Percentiles rank a stretch among this genome's conserved stretches.
These are phyloP conservation scores for Geotrichum fermentans DNA, from an alignment of 1,139 yeast genomes.

Conservation along the genomic window DNA sequence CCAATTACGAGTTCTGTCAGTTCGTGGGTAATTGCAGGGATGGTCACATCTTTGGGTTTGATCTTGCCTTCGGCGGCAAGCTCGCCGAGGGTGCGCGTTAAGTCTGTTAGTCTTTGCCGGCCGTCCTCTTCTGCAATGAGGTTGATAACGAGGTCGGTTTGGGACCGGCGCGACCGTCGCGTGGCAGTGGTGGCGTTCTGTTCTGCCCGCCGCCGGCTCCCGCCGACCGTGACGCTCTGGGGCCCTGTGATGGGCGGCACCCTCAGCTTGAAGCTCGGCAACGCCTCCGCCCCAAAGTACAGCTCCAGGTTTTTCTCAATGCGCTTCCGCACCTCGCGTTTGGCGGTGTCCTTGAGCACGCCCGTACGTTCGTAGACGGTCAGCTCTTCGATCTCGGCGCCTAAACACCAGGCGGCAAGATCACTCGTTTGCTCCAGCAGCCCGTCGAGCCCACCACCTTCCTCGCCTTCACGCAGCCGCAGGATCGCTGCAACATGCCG, in stretches of 20 bases:
- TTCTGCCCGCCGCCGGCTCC: conserved; percentile 47
- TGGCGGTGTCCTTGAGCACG: conserved; percentile 45
- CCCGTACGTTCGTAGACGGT: conserved; percentile 81
- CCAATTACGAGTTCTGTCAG: conserved; percentile 70
- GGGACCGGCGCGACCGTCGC: neutral
- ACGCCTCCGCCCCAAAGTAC: conserved; percentile 64
- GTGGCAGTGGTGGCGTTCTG: neutral
- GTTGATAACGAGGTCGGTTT: conserved; percentile 49
- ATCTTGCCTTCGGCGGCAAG: conserved; percentile 61
- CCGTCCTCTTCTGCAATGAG: conserved; percentile 79
- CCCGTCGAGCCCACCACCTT: conserved; percentile 88
- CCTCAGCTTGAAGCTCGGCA: conserved; percentile 44
- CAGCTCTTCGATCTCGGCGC: conserved; percentile 71
- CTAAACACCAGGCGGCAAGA: conserved; percentile 77
- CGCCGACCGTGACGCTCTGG: conserved; percentile 14
- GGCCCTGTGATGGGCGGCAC: conserved; percentile 24
- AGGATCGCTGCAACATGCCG: conserved; percentile 67
- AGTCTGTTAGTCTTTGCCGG: conserved; percentile 79
- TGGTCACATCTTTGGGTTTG: conserved; percentile 61
- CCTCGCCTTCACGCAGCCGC: conserved; percentile 66
- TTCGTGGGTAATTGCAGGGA: conserved; percentile 71
- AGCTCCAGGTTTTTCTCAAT: conserved; percentile 56
- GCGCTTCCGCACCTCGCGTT: conserved; percentile 53
- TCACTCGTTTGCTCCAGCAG: conserved; percentile 73
- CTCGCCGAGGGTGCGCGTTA: conserved; percentile 81